Evolutionary conservation across 768 basidiomycete genomes (phyloP), one percentile per base, ranked within the genome.

Genomic region (Brasilioporus rufonigricans): DNA sequence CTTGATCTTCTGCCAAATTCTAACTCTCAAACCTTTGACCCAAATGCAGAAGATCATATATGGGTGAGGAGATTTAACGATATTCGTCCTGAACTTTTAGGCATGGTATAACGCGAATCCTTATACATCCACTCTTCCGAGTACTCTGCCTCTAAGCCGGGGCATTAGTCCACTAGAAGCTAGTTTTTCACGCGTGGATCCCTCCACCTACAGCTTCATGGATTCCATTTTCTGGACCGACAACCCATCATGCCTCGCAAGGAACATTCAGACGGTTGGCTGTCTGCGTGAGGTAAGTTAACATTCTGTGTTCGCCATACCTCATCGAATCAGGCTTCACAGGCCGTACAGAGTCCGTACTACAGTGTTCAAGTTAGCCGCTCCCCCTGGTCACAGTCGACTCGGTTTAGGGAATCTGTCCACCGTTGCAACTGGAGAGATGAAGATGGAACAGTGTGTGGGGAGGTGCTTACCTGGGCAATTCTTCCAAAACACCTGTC

Each of bases 401-500:
- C 10, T 0, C 26, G 11, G 7, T 27, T 31, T 9, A 29, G 32
- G 14, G 8, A 4, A 14, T n/a, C 33, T 1, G 1, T 38, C 29
- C 0, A 18, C 19, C 1, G 0, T 2, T 66, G 65, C 32, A 0
- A 36, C 12, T 68, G 66, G 66, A 16, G 9, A 19, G 0, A 13
- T 2, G 35, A 5, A 9, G 29, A 51, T 5, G 58, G 56, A 8
- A 5, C 12, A 16, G 0, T 55, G 6, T 66, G 64, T n/a, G 24
- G 23, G 2, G 24, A 43, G 2, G 0, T 3, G 5, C 1, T 68
- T 35, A 58, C 47, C 1, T 1, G 0, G 1, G 21, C 3, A 41
- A 45, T 1, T 21, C 44, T 64, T 27, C 26, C 64, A 0, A 46
- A 0, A 4, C 67, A 67, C 47, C 48, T 67, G 8, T 31, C 55